phyloP scores from a whole-genome alignment of 2,329 filamentous ascomycete species.

The Graphiopsis chlorocephala region DNA sequence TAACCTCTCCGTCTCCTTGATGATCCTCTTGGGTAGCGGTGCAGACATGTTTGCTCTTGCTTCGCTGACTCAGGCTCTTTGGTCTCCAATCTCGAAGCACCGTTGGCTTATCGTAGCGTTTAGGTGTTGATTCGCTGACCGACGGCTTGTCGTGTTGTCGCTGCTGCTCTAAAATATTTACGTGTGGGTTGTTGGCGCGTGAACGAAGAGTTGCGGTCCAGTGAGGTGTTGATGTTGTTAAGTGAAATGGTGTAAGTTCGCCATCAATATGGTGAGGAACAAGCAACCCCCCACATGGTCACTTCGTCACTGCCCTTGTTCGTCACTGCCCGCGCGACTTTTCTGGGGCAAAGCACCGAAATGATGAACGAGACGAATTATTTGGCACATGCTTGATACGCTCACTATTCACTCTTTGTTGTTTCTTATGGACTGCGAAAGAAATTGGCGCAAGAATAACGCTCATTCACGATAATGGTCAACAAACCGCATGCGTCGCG shows the following conservation, averaged over 20 bases:
- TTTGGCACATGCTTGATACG: not conserved
- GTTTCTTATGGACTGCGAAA: not conserved
- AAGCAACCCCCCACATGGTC: not conserved
- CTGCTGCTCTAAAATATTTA: not conserved
- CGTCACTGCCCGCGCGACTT: constrained; percentile 1
- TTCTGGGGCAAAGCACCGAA: not conserved
- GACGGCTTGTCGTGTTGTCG: not conserved
- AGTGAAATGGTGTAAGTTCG: not conserved
- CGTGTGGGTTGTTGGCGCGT: not conserved
- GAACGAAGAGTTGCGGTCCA: not conserved
- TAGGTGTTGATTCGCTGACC: not conserved
- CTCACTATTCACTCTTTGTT: not conserved
- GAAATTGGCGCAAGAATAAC: not conserved
- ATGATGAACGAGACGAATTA: not conserved
- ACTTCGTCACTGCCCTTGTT: not conserved
- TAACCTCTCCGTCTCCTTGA: constrained; percentile 97
- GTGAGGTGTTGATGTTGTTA: not conserved
- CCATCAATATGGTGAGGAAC: not conserved
- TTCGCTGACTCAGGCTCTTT: constrained; percentile 8
- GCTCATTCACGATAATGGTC: constrained; percentile 37
- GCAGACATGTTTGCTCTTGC: constrained; percentile 51
- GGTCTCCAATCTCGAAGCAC: not conserved
- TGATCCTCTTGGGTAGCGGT: constrained; percentile 83
- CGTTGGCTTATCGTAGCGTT: not conserved
- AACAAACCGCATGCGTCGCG: constrained; percentile 51